Evolutionary conservation across 306 rosid genomes (phyloP).

Genomic region (Crotalaria pallida): DNA sequence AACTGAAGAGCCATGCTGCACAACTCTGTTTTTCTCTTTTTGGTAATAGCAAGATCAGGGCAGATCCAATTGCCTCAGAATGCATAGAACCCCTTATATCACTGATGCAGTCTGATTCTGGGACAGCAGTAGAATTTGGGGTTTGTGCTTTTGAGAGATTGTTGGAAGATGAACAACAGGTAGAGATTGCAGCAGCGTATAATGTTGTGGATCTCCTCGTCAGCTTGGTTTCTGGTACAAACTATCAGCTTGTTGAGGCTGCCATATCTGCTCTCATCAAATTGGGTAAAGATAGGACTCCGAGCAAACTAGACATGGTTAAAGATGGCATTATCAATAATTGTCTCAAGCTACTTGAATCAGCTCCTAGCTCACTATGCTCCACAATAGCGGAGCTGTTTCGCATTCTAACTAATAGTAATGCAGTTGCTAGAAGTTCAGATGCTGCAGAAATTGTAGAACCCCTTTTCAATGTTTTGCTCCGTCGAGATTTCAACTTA

Average conservation of each 20-base stretch:
- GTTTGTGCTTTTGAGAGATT: conserved; percentile 85
- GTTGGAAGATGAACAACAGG: conserved; percentile 78
- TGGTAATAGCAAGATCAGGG: conserved; percentile 56
- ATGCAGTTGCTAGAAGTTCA: conserved; percentile 87
- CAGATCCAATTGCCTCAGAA: conserved; percentile 65
- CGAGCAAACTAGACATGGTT: conserved; percentile 78
- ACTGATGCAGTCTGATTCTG: conserved; percentile 65
- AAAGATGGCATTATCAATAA: conserved; percentile 70
- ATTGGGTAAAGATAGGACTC: conserved; percentile 88
- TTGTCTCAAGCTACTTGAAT: conserved; percentile 72
- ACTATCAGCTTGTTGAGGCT: conserved; percentile 74
- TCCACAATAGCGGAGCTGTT: conserved; percentile 88
- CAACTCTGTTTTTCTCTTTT: conserved; percentile 70
- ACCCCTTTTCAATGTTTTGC: conserved; percentile 90
- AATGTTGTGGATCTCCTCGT: conserved; percentile 81
- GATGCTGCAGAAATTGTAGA: conserved; percentile 84
- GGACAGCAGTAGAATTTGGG: conserved; percentile 70
- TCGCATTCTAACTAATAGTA: conserved; percentile 89
- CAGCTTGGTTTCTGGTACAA: conserved; percentile 71
- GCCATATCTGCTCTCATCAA: conserved; percentile 73
- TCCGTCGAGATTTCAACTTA: conserved; percentile 72
- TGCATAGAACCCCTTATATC: conserved; percentile 73
- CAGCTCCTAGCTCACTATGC: conserved; percentile 82
- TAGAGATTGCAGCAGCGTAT: conserved; percentile 74
- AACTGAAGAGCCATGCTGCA: conserved; percentile 78